A percentile compares a stretch with the other conserved stretches of the same genome.
phyloP scores from a whole-genome alignment of 345 rosid species.

The Mallotus nudiflorus region DNA sequence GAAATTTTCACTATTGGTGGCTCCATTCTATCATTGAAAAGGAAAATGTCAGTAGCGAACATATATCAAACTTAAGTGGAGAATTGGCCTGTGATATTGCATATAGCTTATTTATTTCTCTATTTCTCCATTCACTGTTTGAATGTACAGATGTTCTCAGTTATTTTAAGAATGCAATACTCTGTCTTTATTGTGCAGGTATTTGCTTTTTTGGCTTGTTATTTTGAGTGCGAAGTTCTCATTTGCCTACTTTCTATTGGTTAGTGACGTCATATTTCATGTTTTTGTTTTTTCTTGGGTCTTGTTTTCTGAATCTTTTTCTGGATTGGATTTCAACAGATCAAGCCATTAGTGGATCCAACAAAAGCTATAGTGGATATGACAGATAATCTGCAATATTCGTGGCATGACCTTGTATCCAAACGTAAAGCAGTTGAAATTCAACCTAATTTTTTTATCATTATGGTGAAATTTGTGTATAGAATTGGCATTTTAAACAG shows the following conservation, averaged over 20 bases:
- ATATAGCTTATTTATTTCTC: neutral
- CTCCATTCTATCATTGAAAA: too few relatives aligned
- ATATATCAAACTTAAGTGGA: too few relatives aligned
- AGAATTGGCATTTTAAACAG: neutral
- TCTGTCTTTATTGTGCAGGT: constrained; percentile 49
- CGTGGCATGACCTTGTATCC: constrained; percentile 98
- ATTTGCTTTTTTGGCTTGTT: constrained; percentile 87
- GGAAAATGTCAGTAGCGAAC: too few relatives aligned
- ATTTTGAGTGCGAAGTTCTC: constrained; percentile 77
- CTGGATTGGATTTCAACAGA: constrained; percentile 48
- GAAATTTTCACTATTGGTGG: too few relatives aligned
- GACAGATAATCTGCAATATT: constrained; percentile 52
- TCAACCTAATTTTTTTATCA: neutral
- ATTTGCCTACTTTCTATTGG: constrained; percentile 94
- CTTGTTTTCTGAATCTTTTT: constrained; percentile 1
- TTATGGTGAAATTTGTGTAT: neutral
- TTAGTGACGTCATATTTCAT: constrained; percentile 26
- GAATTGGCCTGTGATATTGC: too few relatives aligned
- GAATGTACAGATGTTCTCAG: neutral
- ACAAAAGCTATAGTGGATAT: constrained; percentile 55
- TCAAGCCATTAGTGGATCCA: constrained; percentile 79
- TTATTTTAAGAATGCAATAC: neutral
- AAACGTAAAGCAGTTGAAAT: constrained; percentile 53
- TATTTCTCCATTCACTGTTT: neutral
- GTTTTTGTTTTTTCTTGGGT: neutral